These are phyloP conservation scores for Plectosphaerella sp. DNA, from an alignment of 2,329 filamentous ascomycete species.

Conservation along the genomic window DNA sequence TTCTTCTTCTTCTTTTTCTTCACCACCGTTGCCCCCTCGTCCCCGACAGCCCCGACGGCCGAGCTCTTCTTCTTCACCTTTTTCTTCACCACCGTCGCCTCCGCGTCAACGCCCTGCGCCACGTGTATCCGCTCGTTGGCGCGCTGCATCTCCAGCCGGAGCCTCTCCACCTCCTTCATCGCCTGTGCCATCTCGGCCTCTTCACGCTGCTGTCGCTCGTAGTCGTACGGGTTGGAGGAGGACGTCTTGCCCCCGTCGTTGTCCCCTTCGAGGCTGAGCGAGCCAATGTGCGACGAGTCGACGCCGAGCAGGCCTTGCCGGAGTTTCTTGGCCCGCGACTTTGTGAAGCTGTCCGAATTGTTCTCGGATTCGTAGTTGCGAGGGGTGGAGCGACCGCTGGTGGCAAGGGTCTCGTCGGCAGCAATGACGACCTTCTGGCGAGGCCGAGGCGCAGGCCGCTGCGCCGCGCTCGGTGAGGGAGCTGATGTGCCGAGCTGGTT, in stretches of 20 bases:
- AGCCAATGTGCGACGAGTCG: slow-evolving; percentile 76
- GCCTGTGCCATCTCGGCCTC: slow-evolving; percentile 87
- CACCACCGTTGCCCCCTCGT: slow-evolving; percentile 23
- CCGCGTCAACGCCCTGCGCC: slow-evolving; percentile 61
- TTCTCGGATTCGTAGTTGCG: slow-evolving; percentile 52
- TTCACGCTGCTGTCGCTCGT: slow-evolving; percentile 66
- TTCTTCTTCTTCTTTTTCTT: slow-evolving; percentile 48
- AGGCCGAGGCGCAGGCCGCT: slow-evolving; percentile 33
- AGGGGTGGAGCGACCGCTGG: slow-evolving; percentile 44
- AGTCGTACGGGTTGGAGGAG: slow-evolving; percentile 42
- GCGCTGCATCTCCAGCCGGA: slow-evolving; percentile 85
- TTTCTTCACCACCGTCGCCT: slow-evolving; percentile 62
- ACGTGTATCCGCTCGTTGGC: slow-evolving; percentile 71
- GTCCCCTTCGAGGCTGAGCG: slow-evolving; percentile 63
- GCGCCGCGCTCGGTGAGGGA: slow-evolving; percentile 21
- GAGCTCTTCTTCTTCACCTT: slow-evolving; percentile 63
- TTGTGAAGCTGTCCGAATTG: slow-evolving; percentile 42
- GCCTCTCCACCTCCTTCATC: slow-evolving; percentile 80
- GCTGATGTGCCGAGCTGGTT: slow-evolving; percentile 41
- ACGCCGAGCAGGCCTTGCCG: slow-evolving; percentile 72
- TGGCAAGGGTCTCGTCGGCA: slow-evolving; percentile 67
- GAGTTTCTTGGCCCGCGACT: slow-evolving; percentile 41
- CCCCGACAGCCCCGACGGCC: slow-evolving; percentile 11
- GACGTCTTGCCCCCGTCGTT: background rate
- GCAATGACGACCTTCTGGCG: slow-evolving; percentile 63